phyloP scores from a whole-genome alignment of 768 basidiomycete genomes.

The Lyophyllum shimeji region DNA sequence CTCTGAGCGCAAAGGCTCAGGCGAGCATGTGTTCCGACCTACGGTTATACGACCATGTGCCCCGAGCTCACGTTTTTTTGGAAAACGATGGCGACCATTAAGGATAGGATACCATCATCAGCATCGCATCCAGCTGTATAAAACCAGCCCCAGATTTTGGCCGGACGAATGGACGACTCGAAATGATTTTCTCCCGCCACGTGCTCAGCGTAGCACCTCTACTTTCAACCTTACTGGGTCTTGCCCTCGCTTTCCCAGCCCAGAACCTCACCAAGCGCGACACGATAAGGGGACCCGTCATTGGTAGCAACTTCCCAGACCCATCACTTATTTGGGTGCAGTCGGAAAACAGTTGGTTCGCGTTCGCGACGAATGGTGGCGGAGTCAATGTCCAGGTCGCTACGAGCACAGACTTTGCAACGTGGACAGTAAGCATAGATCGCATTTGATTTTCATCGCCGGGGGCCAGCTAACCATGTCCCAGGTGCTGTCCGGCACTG shows the following conservation, averaged over 20 bases:
- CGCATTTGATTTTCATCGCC: neutral
- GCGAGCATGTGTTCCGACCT: neutral
- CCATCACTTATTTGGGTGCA: conserved; percentile 13
- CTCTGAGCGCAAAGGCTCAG: neutral
- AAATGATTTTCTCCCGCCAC: neutral
- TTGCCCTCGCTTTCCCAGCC: neutral
- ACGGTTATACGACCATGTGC: neutral
- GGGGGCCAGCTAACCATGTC: neutral
- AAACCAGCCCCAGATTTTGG: neutral
- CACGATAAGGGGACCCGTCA: conserved; percentile 11
- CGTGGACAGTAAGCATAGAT: conserved; percentile 5
- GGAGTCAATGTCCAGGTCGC: conserved; percentile 13
- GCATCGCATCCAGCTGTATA: neutral
- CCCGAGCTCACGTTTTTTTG: neutral
- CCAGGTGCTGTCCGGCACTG: conserved; percentile 4
- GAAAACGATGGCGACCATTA: neutral
- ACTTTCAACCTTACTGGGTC: neutral
- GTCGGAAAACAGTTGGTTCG: conserved; percentile 14
- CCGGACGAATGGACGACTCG: neutral
- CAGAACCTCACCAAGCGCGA: conserved; percentile 14
- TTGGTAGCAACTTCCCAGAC: conserved; percentile 12
- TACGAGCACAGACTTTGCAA: conserved; percentile 10
- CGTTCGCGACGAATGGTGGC: conserved; percentile 12
- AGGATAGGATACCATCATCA: neutral
- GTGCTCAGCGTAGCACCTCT: neutral